Percentiles rank a stretch among this genome's conserved stretches.
Conservation (phyloP, 495 filamentous ascomycete species). For the Apodospora peruviana region DNA sequence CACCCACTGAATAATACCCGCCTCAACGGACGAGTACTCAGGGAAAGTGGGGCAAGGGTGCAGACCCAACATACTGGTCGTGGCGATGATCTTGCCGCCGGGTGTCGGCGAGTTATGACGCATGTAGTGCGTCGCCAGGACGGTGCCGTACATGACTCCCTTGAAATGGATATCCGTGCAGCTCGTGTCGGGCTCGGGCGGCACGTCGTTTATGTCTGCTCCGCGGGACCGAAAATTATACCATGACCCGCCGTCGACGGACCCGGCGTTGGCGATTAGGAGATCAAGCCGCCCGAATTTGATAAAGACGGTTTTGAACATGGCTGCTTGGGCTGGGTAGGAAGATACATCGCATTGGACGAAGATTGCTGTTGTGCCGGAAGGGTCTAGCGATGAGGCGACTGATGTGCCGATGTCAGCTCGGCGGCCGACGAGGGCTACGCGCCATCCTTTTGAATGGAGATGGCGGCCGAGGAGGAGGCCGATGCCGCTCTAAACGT, state of each 20-base stretch:
- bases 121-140: constrained; percentile 40
- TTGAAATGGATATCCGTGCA: constrained; percentile 38
- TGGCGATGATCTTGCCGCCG: constrained; percentile 35
- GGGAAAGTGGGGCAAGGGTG: constrained; percentile 33
- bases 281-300: constrained; percentile 33
- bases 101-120: constrained; percentile 29
- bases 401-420: background rate
- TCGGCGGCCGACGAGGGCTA: constrained; percentile 4
- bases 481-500: constrained; percentile 10
- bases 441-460: constrained; percentile 3
- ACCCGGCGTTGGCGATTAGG: constrained; percentile 38
- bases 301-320: constrained; percentile 29
- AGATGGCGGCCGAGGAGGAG: constrained; percentile 5
- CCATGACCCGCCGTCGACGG: constrained; percentile 22
- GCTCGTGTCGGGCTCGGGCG: constrained; percentile 27
- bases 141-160: constrained; percentile 34
- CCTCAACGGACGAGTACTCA: constrained; percentile 34
- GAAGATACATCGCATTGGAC: constrained; percentile 29
- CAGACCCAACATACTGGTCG: constrained; percentile 29
- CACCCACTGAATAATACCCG: constrained; percentile 35
- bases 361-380: constrained; percentile 29
- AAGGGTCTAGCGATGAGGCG: constrained; percentile 6
- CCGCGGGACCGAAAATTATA: constrained; percentile 8
- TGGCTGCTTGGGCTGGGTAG: constrained; percentile 29
- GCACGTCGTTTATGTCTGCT: constrained; percentile 18